Evolutionary conservation across 2,329 filamentous ascomycete species (phyloP).

Genomic region (Apiospora saccharicola): DNA sequence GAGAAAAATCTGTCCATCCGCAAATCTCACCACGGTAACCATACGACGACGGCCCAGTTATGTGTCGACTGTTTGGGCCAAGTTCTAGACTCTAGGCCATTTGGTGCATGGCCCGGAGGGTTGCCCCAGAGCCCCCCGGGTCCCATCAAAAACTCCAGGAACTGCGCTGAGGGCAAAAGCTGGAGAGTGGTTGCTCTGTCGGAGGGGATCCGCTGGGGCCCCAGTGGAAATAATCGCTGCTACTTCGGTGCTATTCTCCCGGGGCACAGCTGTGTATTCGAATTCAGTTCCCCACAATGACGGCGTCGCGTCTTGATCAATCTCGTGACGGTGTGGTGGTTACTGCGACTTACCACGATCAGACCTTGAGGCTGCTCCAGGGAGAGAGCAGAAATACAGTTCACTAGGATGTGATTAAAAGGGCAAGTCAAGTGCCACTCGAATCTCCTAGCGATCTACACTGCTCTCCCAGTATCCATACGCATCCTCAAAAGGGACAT

Average conservation of each 20-base stretch:
- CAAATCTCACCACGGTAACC: constrained; percentile 16
- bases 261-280: neutral
- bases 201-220: constrained; percentile 30
- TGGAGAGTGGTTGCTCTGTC: constrained; percentile 19
- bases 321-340: constrained; percentile 13
- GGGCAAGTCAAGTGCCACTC: constrained; percentile 13
- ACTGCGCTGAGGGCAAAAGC: constrained; percentile 18
- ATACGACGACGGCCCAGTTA: constrained; percentile 18
- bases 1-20: constrained; percentile 1
- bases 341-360: constrained; percentile 24
- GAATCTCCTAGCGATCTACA: neutral
- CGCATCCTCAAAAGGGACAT: constrained; percentile 2
- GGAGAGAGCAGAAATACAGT: neutral
- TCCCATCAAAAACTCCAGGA: constrained; percentile 20
- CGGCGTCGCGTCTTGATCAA: constrained; percentile 26
- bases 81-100: constrained; percentile 7
- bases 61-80: constrained; percentile 11
- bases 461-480: constrained; percentile 2
- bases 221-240: constrained; percentile 29
- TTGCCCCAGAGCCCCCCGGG: constrained; percentile 17
- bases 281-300: constrained; percentile 8
- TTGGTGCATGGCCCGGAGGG: constrained; percentile 16
- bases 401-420: constrained; percentile 13
- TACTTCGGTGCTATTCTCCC: constrained; percentile 31
- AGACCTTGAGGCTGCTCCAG: constrained; percentile 5